These are phyloP conservation scores for Dacryopinax spathularia DNA, from an alignment of 768 basidiomycete genomes.

Conservation along the genomic window DNA sequence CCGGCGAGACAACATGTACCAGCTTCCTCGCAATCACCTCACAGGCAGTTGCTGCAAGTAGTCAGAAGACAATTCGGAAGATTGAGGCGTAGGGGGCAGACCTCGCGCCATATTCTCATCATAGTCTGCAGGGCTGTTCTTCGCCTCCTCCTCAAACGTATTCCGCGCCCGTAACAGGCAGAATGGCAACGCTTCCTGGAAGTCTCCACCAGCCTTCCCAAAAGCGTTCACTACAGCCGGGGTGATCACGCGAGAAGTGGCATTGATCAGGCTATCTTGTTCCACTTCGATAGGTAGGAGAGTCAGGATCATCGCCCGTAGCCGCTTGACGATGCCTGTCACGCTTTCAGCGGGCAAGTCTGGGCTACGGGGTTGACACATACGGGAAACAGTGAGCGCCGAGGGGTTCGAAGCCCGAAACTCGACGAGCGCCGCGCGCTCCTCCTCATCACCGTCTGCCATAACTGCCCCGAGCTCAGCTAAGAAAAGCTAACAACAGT, in stretches of 20 bases:
- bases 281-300: slow-evolving; percentile 75
- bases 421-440: not conserved
- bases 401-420: not conserved
- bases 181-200: slow-evolving; percentile 76
- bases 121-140: slow-evolving; percentile 68
- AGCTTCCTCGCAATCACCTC: slow-evolving; percentile 72
- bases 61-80: not conserved
- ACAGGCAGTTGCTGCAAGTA: slow-evolving; percentile 51
- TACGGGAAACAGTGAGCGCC: not conserved
- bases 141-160: slow-evolving; percentile 70
- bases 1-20: slow-evolving; percentile 51
- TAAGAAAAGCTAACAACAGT: too few relatives aligned
- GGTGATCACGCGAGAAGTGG: slow-evolving; percentile 74
- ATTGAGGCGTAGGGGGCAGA: slow-evolving; percentile 20
- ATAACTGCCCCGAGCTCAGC: too few relatives aligned
- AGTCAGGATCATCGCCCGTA: slow-evolving; percentile 57
- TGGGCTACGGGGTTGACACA: not conserved
- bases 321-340: slow-evolving; percentile 64
- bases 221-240: slow-evolving; percentile 60
- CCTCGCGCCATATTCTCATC: slow-evolving; percentile 75
- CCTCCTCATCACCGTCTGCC: not conserved
- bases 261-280: slow-evolving; percentile 45
- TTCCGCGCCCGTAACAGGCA: slow-evolving; percentile 61
- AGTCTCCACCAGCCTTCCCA: slow-evolving; percentile 71
- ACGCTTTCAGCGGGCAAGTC: not conserved